Conservation (phyloP, 1,284 basidiomycete species). For the Cystobasidium pallidum region DNA sequence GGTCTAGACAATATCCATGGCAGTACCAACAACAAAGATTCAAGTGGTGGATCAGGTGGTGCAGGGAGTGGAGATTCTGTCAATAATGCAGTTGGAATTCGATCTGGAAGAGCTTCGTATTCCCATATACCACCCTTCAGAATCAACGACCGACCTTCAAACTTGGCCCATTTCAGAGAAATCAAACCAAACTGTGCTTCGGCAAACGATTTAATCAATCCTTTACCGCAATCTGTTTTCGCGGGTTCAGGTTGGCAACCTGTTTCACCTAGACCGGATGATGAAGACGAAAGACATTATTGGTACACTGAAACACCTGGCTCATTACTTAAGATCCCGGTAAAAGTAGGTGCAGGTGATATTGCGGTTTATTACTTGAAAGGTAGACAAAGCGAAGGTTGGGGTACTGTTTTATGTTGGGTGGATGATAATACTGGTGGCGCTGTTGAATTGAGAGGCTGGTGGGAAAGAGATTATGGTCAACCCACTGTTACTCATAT, state of each 20-base stretch:
- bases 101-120: conserved; percentile 54
- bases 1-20: conserved; percentile 56
- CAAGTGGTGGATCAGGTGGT: conserved; percentile 49
- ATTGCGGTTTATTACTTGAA: conserved; percentile 75
- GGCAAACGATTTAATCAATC: conserved; percentile 92
- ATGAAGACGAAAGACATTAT: conserved; percentile 69
- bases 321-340: conserved; percentile 73
- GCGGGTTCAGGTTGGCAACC: conserved; percentile 85
- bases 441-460: conserved; percentile 62
- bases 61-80: conserved; percentile 52
- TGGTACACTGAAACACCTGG: conserved; percentile 81
- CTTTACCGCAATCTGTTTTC: conserved; percentile 83
- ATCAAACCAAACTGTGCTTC: conserved; percentile 84
- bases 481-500: conserved; percentile 57
- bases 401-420: conserved; percentile 70
- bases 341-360: conserved; percentile 74
- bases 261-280: conserved; percentile 66
- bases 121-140: conserved; percentile 69
- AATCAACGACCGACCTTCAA: conserved; percentile 71
- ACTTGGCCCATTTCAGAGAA: conserved; percentile 71
- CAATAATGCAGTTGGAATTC: conserved; percentile 45
- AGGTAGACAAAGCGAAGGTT: conserved; percentile 63
- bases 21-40: conserved; percentile 51
- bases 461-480: conserved; percentile 58
- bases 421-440: conserved; percentile 61